These are phyloP conservation scores for Diaporthe citrichinensis DNA, from an alignment of 2,329 filamentous ascomycete genomes.

Conservation along the genomic window DNA sequence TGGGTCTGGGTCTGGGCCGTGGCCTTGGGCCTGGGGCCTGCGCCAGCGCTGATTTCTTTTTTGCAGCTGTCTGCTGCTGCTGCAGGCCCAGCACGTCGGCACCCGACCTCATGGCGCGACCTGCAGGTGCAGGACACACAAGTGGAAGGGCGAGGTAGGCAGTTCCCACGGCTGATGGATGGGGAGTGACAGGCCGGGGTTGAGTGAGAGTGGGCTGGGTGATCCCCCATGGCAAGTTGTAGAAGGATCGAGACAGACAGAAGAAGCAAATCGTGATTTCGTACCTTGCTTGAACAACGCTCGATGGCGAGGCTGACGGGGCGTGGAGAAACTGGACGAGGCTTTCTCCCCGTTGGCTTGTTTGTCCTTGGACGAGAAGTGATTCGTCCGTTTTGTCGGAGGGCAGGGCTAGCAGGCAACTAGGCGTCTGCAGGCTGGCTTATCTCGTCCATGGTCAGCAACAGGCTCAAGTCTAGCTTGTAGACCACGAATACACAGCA, in stretches of 20 bases:
- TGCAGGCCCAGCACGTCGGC: conserved; percentile 23
- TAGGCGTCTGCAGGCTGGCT: conserved; percentile 18
- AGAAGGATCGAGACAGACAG: background rate
- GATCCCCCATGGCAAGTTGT: background rate
- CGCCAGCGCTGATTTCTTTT: background rate
- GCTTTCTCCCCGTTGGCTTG: background rate
- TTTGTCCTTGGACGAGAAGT: background rate
- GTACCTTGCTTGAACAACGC: conserved; percentile 1
- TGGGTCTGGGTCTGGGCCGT: background rate
- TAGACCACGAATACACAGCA: background rate
- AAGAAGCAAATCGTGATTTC: conserved; percentile 7
- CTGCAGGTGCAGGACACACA: conserved; percentile 26
- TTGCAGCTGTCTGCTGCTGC: conserved; percentile 28
- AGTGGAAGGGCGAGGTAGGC: background rate
- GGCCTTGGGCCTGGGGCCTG: background rate
- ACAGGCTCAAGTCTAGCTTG: conserved; percentile 4
- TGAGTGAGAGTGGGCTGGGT: background rate
- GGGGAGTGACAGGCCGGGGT: background rate
- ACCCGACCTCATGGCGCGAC: conserved; percentile 17
- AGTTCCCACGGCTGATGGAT: conserved; percentile 2
- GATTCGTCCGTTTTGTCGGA: conserved; percentile 2
- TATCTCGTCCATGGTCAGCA: conserved; percentile 20
- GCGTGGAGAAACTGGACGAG: background rate
- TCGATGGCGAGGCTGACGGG: conserved; percentile 12
- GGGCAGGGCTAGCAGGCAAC: conserved; percentile 14